Percentiles rank a stretch among this genome's conserved stretches.
Evolutionary conservation across 306 rosid genomes (phyloP).

Genomic region (Cicer cuneatum): DNA sequence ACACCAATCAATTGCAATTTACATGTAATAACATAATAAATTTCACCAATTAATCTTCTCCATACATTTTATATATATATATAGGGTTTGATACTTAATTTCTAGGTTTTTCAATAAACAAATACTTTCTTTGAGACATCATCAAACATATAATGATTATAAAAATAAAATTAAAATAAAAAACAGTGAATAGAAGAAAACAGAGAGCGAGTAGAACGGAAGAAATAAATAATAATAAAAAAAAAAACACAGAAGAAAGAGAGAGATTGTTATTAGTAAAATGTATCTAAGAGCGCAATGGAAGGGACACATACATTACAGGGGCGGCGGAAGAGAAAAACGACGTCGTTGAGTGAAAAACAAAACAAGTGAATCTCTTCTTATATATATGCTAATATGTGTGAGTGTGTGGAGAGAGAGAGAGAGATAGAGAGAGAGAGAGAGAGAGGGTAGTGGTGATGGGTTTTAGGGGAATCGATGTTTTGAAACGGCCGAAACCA

Average conservation of each 20-base stretch:
- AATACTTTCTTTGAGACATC: background rate
- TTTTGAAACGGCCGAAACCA: background rate
- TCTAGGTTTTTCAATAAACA: background rate
- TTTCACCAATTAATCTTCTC: too few species aligned
- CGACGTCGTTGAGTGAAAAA: background rate
- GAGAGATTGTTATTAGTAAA: too few species aligned
- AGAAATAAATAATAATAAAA: background rate
- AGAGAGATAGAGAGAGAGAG: background rate
- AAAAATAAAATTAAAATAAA: background rate
- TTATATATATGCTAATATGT: too few species aligned
- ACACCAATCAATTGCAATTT: background rate
- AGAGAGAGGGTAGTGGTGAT: background rate
- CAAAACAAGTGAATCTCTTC: too few species aligned
- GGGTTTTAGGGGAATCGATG: background rate
- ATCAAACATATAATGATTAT: background rate
- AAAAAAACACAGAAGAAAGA: background rate
- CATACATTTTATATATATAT: too few species aligned
- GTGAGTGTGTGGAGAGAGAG: too few species aligned
- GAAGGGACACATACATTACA: background rate
- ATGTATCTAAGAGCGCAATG: background rate
- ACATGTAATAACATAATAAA: background rate
- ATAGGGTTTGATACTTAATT: slow-evolving; percentile 5
- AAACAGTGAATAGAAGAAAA: background rate
- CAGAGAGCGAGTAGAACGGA: background rate
- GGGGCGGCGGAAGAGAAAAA: slow-evolving; percentile 31